Percentiles rank a stretch among this genome's conserved stretches.
Conservation (phyloP, 139 green algal species). For the Haematococcus lacustris region DNA sequence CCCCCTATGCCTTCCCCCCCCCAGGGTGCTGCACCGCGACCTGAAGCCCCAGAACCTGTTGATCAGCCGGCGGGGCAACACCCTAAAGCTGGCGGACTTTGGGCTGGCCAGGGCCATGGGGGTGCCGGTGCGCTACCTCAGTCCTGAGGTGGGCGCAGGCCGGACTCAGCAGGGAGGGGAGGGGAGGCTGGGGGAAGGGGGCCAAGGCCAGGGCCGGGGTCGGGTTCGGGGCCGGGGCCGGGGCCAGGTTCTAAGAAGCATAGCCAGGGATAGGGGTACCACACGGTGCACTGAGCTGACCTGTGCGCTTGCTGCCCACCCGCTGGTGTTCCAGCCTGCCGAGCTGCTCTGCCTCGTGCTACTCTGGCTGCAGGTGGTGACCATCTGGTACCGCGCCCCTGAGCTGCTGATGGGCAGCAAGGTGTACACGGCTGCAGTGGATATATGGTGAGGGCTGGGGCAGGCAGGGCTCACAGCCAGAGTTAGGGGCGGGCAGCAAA, state of each 20-base stretch:
- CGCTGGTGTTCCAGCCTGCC: background rate
- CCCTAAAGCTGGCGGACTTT: conserved; percentile 94
- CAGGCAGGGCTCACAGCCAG: background rate
- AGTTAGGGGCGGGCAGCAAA: background rate
- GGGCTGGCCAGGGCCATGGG: conserved; percentile 83
- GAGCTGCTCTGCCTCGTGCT: conserved; percentile 8
- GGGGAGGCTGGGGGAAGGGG: background rate
- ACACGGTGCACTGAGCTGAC: background rate
- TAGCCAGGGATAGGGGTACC: background rate
- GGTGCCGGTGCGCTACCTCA: conserved; percentile 15
- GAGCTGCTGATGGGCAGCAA: conserved; percentile 90
- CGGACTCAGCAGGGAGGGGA: no score
- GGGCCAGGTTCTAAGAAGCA: background rate
- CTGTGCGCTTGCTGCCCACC: background rate
- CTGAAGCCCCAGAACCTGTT: conserved; percentile 82
- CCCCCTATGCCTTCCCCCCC: no score
- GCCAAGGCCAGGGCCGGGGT: background rate
- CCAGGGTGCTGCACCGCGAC: conserved; percentile 74
- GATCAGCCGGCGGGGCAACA: conserved; percentile 9
- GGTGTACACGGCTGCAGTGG: conserved; percentile 85
- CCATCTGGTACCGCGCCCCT: conserved; percentile 94
- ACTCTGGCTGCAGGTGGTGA: conserved; percentile 70
- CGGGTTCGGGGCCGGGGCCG: background rate
- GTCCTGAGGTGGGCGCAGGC: conserved; percentile 28
- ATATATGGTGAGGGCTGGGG: conserved; percentile 75